phyloP scores from a whole-genome alignment of 768 basidiomycete species.

The Collybia mongolica region DNA sequence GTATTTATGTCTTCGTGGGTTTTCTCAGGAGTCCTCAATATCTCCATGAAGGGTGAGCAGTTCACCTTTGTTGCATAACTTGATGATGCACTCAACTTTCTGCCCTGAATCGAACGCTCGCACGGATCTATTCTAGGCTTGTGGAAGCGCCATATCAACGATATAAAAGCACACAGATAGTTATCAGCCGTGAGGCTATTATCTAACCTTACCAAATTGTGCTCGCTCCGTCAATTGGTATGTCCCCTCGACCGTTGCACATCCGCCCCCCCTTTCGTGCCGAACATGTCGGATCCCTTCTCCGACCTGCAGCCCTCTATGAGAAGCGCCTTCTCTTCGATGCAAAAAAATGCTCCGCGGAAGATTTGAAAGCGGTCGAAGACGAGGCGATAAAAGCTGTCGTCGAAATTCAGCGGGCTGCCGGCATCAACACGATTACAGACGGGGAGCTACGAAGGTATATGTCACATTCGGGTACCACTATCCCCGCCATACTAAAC shows the following conservation, averaged over 20 bases:
- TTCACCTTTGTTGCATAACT: too few species aligned
- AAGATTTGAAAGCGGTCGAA: slow-evolving; percentile 44
- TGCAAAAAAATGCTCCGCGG: slow-evolving; percentile 32
- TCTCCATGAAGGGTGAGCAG: too few species aligned
- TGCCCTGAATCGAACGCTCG: too few species aligned
- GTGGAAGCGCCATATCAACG: too few species aligned
- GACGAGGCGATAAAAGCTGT: slow-evolving; percentile 50
- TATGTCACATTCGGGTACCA: neutral
- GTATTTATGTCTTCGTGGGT: too few species aligned
- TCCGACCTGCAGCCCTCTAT: slow-evolving; percentile 48
- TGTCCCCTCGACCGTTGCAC: neutral
- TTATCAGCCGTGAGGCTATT: too few species aligned
- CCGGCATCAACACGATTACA: slow-evolving; percentile 54
- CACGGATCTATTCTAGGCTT: too few species aligned
- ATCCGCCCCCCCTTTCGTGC: slow-evolving; percentile 36
- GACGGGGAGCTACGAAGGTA: slow-evolving; percentile 52
- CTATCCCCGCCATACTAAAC: neutral
- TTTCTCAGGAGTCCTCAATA: too few species aligned
- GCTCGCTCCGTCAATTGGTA: too few species aligned
- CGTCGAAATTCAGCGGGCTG: slow-evolving; percentile 48
- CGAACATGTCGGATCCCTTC: slow-evolving; percentile 59
- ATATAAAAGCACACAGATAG: too few species aligned
- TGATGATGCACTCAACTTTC: too few species aligned
- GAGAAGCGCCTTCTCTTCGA: slow-evolving; percentile 42
- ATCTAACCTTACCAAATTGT: too few species aligned